Conservation (phyloP, 2,329 filamentous ascomycete species). For the Colletotrichum plurivorum region DNA sequence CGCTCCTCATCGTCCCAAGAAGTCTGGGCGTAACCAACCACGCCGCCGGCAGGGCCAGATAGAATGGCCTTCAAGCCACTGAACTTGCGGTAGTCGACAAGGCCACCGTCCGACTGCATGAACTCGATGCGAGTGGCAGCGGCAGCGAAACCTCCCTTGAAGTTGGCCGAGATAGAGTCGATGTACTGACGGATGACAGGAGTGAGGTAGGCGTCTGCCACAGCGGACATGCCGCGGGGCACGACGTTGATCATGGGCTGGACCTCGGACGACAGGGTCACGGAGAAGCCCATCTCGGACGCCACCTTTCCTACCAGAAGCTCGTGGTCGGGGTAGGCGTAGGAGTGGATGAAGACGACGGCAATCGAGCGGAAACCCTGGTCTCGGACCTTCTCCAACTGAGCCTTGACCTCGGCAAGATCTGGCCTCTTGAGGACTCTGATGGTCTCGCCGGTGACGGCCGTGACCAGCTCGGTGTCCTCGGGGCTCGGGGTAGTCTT, state of each 20-base stretch:
- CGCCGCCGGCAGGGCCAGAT: constrained; percentile 82
- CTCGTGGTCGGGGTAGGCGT: constrained; percentile 71
- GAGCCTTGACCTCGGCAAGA: constrained; percentile 64
- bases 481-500: constrained; percentile 56
- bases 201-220: constrained; percentile 60
- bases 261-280: constrained; percentile 53
- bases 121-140: constrained; percentile 73
- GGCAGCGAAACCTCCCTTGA: constrained; percentile 52
- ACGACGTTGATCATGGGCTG: constrained; percentile 61
- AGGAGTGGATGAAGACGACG: constrained; percentile 82
- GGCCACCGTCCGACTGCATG: constrained; percentile 74
- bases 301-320: constrained; percentile 53
- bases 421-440: constrained; percentile 74
- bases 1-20: constrained; percentile 78
- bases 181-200: constrained; percentile 55
- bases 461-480: constrained; percentile 68
- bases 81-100: constrained; percentile 72
- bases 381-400: constrained; percentile 73
- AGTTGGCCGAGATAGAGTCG: constrained; percentile 52
- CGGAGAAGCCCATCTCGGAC: constrained; percentile 57
- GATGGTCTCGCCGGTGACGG: constrained; percentile 78
- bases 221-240: constrained; percentile 59
- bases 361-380: constrained; percentile 67
- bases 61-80: constrained; percentile 79
- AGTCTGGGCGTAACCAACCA: constrained; percentile 82